Evolutionary conservation across 2,329 filamentous ascomycete genomes (phyloP), one percentile per base, ranked within the genome.

Genomic region (Neobulgaria alba): DNA sequence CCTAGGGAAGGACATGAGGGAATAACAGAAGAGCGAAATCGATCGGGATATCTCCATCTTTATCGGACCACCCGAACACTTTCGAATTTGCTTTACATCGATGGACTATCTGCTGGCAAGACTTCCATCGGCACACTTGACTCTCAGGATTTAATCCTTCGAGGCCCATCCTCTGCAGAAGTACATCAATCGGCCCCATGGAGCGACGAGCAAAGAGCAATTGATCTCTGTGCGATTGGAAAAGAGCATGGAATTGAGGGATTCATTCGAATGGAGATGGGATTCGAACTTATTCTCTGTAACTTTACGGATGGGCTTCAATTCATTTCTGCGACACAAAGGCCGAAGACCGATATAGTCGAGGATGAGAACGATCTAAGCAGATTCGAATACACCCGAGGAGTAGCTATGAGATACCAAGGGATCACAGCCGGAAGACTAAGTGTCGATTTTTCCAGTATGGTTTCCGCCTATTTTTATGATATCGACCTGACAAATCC

Each of bases 211-310:
- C 23, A 26, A 26, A 21, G 36, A 9, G 36, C 36, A 9, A 9
- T 4, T 9, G 36, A 20, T 3, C 29, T 38, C 16, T 86, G 82
- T 57, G 58, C 67, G 0, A 50, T 81, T 8, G 67, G 72, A 8
- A 59, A 33, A 43, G 59, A 52, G 39, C 75, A 57, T 79, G 73
- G 73, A 8, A 66, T 83, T n/a, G 75, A 84, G 51, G 79, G 77
- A 0, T 65, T 84, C 16, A 59, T 85, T 2, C 71, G 81, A 9
- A 79, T 79, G 69, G 82, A 86, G 54, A 69, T 71, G 14, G 82
- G 82, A 0, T 85, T 85, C 49, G 82, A 86, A 58, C 67, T 83
- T 39, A 80, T 85, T 36, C 64, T 81, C 15, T 86, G 81, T 56
- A 64, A 79, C 39, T 85, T 86, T 33, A 48, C 51, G 8, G 48